Percentiles rank a stretch among this genome's conserved stretches.
Conservation (phyloP, 2,329 filamentous ascomycete species). For the Trichothecium sympodiale region DNA sequence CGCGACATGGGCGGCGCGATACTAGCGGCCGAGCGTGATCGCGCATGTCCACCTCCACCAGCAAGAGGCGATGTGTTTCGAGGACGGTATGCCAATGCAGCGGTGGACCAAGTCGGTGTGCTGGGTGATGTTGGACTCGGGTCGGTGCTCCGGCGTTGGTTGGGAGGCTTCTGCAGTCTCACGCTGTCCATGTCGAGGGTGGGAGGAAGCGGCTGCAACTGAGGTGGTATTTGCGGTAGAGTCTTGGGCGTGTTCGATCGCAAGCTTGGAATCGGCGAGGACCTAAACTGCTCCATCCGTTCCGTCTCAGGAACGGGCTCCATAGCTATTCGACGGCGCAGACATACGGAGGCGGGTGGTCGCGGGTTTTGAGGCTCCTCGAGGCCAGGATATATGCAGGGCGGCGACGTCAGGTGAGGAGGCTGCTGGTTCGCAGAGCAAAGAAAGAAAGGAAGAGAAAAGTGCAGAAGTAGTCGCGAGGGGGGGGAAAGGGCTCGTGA, state of each 20-base stretch:
- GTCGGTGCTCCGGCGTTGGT: constrained; percentile 47
- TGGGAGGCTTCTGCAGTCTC: constrained; percentile 35
- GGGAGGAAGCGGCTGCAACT: constrained; percentile 13
- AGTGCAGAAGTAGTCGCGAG: background rate
- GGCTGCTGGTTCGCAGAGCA: background rate
- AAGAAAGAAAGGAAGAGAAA: background rate
- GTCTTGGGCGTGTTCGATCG: constrained; percentile 29
- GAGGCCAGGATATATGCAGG: background rate
- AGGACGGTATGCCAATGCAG: constrained; percentile 44
- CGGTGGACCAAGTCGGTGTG: constrained; percentile 25
- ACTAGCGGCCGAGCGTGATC: constrained; percentile 47
- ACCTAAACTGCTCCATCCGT: constrained; percentile 54
- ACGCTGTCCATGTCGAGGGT: constrained; percentile 8
- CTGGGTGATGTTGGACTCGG: constrained; percentile 41
- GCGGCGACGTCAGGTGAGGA: background rate
- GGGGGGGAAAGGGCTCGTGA: background rate
- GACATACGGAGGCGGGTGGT: background rate
- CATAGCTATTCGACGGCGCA: constrained; percentile 27
- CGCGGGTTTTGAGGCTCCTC: constrained; percentile 3
- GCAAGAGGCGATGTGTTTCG: constrained; percentile 52
- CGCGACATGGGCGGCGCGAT: constrained; percentile 47
- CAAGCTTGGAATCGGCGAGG: constrained; percentile 43
- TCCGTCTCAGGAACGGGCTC: constrained; percentile 59
- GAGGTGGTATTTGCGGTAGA: constrained; percentile 24
- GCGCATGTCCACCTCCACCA: constrained; percentile 38